A percentile compares a stretch with the other conserved stretches of the same genome.
phyloP scores from a whole-genome alignment of 441 rosid species.

The Adansonia madagascariensis region DNA sequence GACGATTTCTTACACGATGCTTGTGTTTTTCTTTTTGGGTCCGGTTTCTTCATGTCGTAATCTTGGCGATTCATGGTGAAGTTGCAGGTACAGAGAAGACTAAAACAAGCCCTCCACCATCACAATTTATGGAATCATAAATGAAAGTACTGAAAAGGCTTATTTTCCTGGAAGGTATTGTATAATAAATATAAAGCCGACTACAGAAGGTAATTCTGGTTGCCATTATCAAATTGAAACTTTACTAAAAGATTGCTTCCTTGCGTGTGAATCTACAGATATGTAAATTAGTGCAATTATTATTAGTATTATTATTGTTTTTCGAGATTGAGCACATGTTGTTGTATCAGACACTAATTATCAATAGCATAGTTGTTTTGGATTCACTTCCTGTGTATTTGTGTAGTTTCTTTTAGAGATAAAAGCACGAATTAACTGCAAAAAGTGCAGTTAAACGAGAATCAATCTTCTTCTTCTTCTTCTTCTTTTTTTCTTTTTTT shows the following conservation, averaged over 20 bases:
- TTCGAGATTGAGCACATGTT: constrained; percentile 35
- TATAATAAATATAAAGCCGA: neutral
- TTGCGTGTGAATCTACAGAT: neutral
- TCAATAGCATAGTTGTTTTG: constrained; percentile 20
- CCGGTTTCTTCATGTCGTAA: neutral
- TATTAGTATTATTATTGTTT: neutral
- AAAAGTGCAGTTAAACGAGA: too few species aligned
- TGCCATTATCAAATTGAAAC: constrained; percentile 10
- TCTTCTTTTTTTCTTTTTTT: too few species aligned
- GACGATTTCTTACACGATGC: too few species aligned
- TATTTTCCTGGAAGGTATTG: constrained; percentile 12
- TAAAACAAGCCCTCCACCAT: constrained; percentile 73
- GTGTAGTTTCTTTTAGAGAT: neutral
- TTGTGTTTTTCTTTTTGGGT: neutral
- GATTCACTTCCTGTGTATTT: neutral
- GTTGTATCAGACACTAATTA: constrained; percentile 43
- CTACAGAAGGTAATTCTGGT: constrained; percentile 28
- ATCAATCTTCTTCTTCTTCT: too few species aligned
- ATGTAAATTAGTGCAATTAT: constrained; percentile 36
- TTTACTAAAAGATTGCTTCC: constrained; percentile 22
- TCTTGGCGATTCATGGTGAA: neutral
- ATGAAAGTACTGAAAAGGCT: neutral
- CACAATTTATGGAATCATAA: constrained; percentile 83
- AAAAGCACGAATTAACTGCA: neutral
- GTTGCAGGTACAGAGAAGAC: constrained; percentile 73